Conservation (phyloP, 176 grass and related monocot genomes). For the Avena insularis region DNA sequence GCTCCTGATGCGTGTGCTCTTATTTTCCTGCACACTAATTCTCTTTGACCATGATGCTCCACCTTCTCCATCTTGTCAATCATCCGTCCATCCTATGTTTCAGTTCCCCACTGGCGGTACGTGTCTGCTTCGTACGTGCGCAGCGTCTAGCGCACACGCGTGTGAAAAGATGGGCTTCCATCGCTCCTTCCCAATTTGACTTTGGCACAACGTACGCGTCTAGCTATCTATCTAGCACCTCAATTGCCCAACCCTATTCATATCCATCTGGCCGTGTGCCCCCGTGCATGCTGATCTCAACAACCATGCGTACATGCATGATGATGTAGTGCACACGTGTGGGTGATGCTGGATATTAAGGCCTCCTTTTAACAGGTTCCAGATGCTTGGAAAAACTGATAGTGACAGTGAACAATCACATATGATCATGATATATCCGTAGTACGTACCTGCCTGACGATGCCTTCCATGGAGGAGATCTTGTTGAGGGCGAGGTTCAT, state of each 20-base stretch:
- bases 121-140: background rate
- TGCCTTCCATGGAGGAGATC: constrained; percentile 53
- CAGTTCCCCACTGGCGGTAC: background rate
- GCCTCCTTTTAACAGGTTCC: background rate
- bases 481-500: constrained; percentile 70
- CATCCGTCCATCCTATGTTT: constrained; percentile 7
- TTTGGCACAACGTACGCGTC: background rate
- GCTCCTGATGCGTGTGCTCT: background rate
- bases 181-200: constrained; percentile 11
- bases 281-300: constrained; percentile 15
- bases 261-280: background rate
- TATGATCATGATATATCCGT: background rate
- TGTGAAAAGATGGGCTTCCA: constrained; percentile 1
- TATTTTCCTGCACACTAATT: constrained; percentile 32
- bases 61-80: constrained; percentile 11
- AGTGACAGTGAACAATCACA: background rate
- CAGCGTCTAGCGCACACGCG: constrained; percentile 7
- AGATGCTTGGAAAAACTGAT: background rate
- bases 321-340: background rate
- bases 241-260: background rate
- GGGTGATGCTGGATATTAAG: background rate
- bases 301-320: constrained; percentile 8
- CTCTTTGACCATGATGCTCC: constrained; percentile 3
- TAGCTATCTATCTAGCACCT: constrained; percentile 7
- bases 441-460: constrained; percentile 62